A percentile compares a stretch with the other conserved stretches of the same genome.
These are phyloP conservation scores for Suillus discolor DNA, from an alignment of 768 basidiomycete species.

Conservation along the genomic window DNA sequence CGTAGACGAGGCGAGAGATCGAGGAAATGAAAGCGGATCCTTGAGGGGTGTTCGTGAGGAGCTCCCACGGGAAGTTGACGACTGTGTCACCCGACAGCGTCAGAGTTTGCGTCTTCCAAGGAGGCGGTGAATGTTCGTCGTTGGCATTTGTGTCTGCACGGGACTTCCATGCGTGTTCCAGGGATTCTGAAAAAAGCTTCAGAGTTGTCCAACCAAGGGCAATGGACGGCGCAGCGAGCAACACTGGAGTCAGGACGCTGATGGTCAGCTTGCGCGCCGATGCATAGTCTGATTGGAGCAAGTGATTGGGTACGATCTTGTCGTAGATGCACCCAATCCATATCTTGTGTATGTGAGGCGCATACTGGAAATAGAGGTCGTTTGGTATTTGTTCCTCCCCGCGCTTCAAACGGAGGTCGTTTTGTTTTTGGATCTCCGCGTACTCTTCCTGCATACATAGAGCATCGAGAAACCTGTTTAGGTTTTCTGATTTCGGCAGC, in stretches of 20 bases:
- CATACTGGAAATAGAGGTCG: conserved; percentile 36
- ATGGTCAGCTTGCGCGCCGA: conserved; percentile 23
- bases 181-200: conserved; percentile 37
- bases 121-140: conserved; percentile 28
- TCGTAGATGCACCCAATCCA: conserved; percentile 30
- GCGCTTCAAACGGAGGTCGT: background rate
- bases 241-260: conserved; percentile 8
- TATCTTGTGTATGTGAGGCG: conserved; percentile 33
- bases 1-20: conserved; percentile 23
- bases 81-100: conserved; percentile 31
- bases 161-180: conserved; percentile 18
- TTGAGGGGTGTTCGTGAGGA: conserved; percentile 29
- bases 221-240: conserved; percentile 19
- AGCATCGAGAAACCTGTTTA: conserved; percentile 33
- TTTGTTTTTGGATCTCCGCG: background rate
- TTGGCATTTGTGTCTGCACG: background rate
- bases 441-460: conserved; percentile 29
- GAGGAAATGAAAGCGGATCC: conserved; percentile 36
- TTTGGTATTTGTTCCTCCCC: conserved; percentile 8
- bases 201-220: conserved; percentile 34
- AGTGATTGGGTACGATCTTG: conserved; percentile 10
- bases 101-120: conserved; percentile 19
- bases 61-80: background rate
- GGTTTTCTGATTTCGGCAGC: conserved; percentile 18
- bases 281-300: conserved; percentile 8